These are phyloP conservation scores for Leucoagaricus sp. DNA, from an alignment of 1,284 basidiomycete species.

Conservation along the genomic window DNA sequence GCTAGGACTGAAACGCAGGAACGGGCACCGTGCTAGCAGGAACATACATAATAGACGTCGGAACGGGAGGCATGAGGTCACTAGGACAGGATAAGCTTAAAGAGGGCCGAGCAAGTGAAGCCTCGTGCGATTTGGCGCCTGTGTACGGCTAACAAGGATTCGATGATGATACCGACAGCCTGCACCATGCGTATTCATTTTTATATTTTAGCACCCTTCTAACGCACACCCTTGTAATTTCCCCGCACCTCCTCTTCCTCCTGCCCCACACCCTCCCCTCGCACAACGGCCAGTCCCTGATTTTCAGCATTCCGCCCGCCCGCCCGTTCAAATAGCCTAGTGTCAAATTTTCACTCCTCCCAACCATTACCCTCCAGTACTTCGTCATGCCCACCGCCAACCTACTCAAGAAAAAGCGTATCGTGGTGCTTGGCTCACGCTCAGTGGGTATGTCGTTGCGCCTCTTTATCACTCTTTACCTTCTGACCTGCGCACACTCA, in stretches of 20 bases:
- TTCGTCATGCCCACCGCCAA: constrained; percentile 32
- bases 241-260: neutral
- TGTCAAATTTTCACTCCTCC: neutral
- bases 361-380: neutral
- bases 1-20: constrained; percentile 4
- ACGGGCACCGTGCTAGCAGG: neutral
- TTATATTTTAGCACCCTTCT: constrained; percentile 1
- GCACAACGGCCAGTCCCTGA: constrained; percentile 9
- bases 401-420: constrained; percentile 67
- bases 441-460: constrained; percentile 40
- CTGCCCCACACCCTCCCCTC: constrained; percentile 6
- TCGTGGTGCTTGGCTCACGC: constrained; percentile 47
- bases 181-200: constrained; percentile 1
- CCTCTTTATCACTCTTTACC: constrained; percentile 21
- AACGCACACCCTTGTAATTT: neutral
- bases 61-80: constrained; percentile 4
- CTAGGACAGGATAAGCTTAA: neutral
- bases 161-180: neutral
- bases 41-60: neutral
- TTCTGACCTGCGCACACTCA: neutral
- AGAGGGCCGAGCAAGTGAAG: neutral
- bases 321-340: neutral
- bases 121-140: constrained; percentile 5
- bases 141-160: constrained; percentile 3
- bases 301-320: constrained; percentile 2